A percentile compares a stretch with the other conserved stretches of the same genome.
These are phyloP conservation scores for Colletotrichum melonis DNA, from an alignment of 2,329 filamentous ascomycete genomes.

Conservation along the genomic window DNA sequence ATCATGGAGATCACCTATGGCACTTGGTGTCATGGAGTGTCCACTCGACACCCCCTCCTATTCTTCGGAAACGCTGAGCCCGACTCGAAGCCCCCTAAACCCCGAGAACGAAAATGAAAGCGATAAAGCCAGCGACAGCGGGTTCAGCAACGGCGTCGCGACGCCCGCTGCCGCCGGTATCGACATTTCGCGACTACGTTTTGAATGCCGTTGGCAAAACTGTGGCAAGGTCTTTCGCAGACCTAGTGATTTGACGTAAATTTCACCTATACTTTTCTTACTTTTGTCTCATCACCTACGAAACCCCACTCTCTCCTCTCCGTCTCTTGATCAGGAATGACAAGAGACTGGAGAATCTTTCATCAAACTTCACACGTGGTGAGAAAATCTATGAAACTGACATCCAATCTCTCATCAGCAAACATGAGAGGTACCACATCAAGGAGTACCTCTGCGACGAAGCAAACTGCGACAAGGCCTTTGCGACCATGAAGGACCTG, in stretches of 20 bases:
- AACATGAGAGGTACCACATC: constrained; percentile 40
- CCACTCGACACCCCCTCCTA: constrained; percentile 37
- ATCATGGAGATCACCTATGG: constrained; percentile 37
- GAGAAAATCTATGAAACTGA: constrained; percentile 10
- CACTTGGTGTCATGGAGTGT: constrained; percentile 38
- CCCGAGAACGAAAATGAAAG: constrained; percentile 31
- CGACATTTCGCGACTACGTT: constrained; percentile 28
- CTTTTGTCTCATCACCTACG: background rate
- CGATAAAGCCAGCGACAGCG: constrained; percentile 31
- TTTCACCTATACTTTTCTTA: constrained; percentile 6
- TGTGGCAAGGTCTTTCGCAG: constrained; percentile 34
- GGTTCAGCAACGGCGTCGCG: constrained; percentile 10
- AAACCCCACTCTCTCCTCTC: background rate
- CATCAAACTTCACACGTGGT: background rate
- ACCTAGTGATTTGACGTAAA: constrained; percentile 37
- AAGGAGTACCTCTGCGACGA: constrained; percentile 38
- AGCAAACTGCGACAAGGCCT: constrained; percentile 37
- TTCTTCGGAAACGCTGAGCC: constrained; percentile 36
- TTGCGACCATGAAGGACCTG: constrained; percentile 42
- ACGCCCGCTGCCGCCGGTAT: constrained; percentile 16
- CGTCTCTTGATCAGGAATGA: background rate
- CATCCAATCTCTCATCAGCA: constrained; percentile 16
- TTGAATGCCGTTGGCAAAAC: constrained; percentile 32
- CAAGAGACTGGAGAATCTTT: background rate
- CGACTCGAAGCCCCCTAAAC: constrained; percentile 34